phyloP scores from a whole-genome alignment of 116 monocot species.

The Trichopus zeylanicus region DNA sequence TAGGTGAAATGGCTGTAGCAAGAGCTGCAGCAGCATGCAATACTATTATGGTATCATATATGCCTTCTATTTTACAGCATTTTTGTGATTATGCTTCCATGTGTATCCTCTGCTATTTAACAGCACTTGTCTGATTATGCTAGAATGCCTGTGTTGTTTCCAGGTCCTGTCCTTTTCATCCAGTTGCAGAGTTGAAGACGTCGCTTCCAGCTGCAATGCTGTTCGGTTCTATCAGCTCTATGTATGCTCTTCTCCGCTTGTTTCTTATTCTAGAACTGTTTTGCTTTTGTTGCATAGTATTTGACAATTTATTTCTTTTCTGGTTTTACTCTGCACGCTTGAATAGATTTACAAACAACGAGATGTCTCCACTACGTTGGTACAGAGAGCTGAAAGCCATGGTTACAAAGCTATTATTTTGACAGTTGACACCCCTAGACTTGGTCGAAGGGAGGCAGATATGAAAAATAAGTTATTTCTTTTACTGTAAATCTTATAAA shows the following conservation, averaged over 20 bases:
- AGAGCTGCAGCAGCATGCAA: conserved; percentile 76
- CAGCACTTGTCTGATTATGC: neutral
- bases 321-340: neutral
- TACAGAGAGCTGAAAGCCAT: conserved; percentile 53
- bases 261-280: neutral
- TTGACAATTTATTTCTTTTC: neutral
- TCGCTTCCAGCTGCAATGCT: conserved; percentile 69
- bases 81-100: too few relatives aligned
- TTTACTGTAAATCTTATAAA: too few relatives aligned
- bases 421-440: conserved; percentile 67
- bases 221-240: conserved; percentile 80
- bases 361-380: conserved; percentile 38
- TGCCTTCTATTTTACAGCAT: too few relatives aligned
- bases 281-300: neutral
- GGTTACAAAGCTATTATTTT: conserved; percentile 80
- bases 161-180: conserved; percentile 71
- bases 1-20: conserved; percentile 76
- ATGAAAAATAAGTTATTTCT: conserved; percentile 61
- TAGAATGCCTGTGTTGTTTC: conserved; percentile 1
- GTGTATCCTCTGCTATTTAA: neutral
- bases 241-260: conserved; percentile 51
- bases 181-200: conserved; percentile 61
- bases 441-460: conserved; percentile 74
- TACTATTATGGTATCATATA: conserved; percentile 51
- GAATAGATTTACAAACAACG: conserved; percentile 54